Base-by-base conservation (phyloP, 345 rosid genomes). In the Citrus sp. region DNA sequence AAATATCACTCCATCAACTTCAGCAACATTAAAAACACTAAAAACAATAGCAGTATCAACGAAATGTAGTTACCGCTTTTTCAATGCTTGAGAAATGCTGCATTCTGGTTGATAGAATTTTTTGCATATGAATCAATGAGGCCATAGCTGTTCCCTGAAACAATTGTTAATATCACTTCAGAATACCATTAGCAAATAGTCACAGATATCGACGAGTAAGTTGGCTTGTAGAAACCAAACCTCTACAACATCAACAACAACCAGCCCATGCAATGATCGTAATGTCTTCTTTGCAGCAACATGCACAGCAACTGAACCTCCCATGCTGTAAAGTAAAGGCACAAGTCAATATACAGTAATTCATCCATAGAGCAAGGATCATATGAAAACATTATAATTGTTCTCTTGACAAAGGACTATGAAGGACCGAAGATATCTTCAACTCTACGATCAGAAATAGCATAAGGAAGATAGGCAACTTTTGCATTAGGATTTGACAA, bases 211-310 rank as follows among this genome's bases (percentile, higher is more conserved):
- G 66, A 13, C 34, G 14, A 54, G n/a, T 46, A 68, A 35, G 32
- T 35, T 70, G 56, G 59, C 49, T 14, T 30, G n/a, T 27, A 70
- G 25, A 77, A 84, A 81, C n/a, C 85, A 75, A 80, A 94, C 99
- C 98, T 93, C 99, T 32, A 95, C 97, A 80, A 95, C 99, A 84
- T 95, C 99, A 74, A 95, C 94, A 72, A 96, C 92, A 74, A 96
- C 89, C 83, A 96, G 79, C 63, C 99, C 99, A 67, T 93, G 91
- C 89, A 96, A 86, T 80, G 80, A 89, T 80, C 81, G 84, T 59
- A 94, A 85, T 54, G 76, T 82, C 85, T 88, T 96, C 84, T 81
- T 90, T n/a, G 98, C 97, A 76, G 99, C 97, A 77, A 96, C 90
- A 81, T 96, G 98, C 62, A 96, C 91, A 61, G 97, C 97, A 16